Evolutionary conservation across 108 stramenopile genomes (phyloP), one percentile per base, ranked within the genome.

Genomic region (Bacterosira constricta): DNA sequence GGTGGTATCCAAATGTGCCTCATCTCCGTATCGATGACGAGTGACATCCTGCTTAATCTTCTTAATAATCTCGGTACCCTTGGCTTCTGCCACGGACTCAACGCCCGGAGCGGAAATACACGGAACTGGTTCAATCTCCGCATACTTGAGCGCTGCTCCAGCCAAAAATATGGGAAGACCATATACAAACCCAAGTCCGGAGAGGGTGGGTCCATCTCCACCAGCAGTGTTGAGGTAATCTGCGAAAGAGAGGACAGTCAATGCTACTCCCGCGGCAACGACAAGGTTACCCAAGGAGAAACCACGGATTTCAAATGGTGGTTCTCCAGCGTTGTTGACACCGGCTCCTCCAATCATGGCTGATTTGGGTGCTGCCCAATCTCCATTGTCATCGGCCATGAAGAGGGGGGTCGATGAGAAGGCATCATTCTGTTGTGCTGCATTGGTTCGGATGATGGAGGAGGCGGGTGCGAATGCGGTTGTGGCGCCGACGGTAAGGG

Each of bases 271-370:
- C 15, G 79, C 73, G 17, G 76, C 52, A 41, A 96, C 85, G n/a
- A 96, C 85, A n/a, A 92, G 76, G 60, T 95, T 97, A 49, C 95
- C 97, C 4, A 98, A 79, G 18, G 96, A 97, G 67, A 98, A 97
- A 17, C 98, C 98, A 29, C 97, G 97, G 71, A 98, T 96, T 81
- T 98, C 96, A 64, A 98, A 97, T 7, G 98, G 98, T n/a, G 96
- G 96, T 71, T 98, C 96, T 52, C 96, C 96, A 8, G 92, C 92
- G 37, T 95, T 93, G 75, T 92, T 95, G 30, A 97, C 90, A 9
- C 96, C 97, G 15, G 96, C 97, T n/a, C 93, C 96, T 3, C 93
- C 94, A 68, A 95, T 86, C 91, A 93, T 93, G 62, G 91, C 90
- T 6, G 85, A 85, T 34, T 90, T 90, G 10, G 86, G 63, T 25